phyloP scores from a whole-genome alignment of 1,139 yeast species.

The Candida pseudoviswanathii region DNA sequence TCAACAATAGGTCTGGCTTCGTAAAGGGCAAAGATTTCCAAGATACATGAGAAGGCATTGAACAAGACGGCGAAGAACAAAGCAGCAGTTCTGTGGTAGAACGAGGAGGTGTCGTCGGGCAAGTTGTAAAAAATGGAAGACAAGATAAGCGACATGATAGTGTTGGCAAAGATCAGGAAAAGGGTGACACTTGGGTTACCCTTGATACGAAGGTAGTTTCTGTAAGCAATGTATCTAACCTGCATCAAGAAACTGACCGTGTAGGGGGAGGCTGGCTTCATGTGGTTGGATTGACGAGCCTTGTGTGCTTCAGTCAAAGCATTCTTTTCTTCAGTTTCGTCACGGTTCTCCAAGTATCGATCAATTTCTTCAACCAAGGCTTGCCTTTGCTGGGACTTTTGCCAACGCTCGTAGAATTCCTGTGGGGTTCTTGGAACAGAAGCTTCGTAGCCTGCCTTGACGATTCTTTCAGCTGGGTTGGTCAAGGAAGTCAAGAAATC shows the following conservation, averaged over 20 bases:
- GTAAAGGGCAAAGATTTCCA: constrained; percentile 59
- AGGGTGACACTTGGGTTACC: constrained; percentile 70
- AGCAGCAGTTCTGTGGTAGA: constrained; percentile 59
- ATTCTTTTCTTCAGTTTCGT: constrained; percentile 13
- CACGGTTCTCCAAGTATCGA: constrained; percentile 14
- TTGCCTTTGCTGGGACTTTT: constrained; percentile 21
- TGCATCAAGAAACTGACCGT: constrained; percentile 70
- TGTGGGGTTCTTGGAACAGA: constrained; percentile 27
- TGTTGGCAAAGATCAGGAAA: constrained; percentile 62
- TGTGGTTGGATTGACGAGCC: constrained; percentile 58
- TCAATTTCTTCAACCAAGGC: constrained; percentile 22
- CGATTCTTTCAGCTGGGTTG: constrained; percentile 63
- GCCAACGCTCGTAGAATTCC: constrained; percentile 29
- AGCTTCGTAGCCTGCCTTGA: constrained; percentile 46
- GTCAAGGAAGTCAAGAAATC: constrained; percentile 79
- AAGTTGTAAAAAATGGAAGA: constrained; percentile 68
- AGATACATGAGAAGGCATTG: constrained; percentile 58
- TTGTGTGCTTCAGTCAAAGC: constrained; percentile 46
- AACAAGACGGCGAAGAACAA: constrained; percentile 59
- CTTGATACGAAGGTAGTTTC: constrained; percentile 63
- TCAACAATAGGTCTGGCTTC: constrained; percentile 61
- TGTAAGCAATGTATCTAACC: constrained; percentile 54
- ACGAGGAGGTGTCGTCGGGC: constrained; percentile 49
- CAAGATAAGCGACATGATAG: constrained; percentile 67
- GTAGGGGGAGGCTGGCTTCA: constrained; percentile 60